Evolutionary conservation across 305 asterid genomes (phyloP), one percentile per base, ranked within the genome.

Genomic region (Nicotiana rustica): DNA sequence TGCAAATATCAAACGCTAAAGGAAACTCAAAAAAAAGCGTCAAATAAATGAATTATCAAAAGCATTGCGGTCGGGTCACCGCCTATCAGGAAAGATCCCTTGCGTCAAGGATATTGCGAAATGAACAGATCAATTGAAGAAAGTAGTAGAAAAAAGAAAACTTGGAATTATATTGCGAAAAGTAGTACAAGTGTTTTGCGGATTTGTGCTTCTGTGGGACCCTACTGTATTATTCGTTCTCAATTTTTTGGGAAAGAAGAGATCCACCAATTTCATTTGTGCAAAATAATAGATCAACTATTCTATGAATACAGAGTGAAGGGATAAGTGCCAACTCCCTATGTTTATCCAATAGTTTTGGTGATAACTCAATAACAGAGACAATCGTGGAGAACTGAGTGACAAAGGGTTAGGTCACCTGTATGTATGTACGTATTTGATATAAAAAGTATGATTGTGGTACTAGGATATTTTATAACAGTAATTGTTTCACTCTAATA

Each of bases 61-160:
- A 81, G 33, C 67, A 66, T 47, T 66, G 49, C 44, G 52, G 75
- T 61, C 38, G 80, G 71, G 1, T 29, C 61, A 21, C 80, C 65
- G 55, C 31, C 47, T 66, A 19, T 17, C 35, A 49, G 3, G 5
- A 57, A 41, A 31, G 56, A 33, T 61, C 57, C 12, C 56, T 71
- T 61, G 64, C 81, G 44, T 21, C 38, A 71, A 18, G 17, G 19
- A 66, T 47, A 17, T 15, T 41, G 13, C 3, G 15, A 70, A 15
- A 29, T 8, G 18, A 55, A 55, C 18, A 52, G n/a, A 52, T 41
- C 47, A 41, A 41, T 41, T 41, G 49, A 7, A 41, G 49, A 7
- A 41, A 41, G 10, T 38, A 38, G 44, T 38, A 41, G 10, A 8
- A 41, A 41, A 41, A 41, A 36, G 7, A 36, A 5, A 36, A 7